Percentiles rank a stretch among this genome's conserved stretches.
Conservation (phyloP, 148 eudicot species). For the Chenopodium suecicum region DNA sequence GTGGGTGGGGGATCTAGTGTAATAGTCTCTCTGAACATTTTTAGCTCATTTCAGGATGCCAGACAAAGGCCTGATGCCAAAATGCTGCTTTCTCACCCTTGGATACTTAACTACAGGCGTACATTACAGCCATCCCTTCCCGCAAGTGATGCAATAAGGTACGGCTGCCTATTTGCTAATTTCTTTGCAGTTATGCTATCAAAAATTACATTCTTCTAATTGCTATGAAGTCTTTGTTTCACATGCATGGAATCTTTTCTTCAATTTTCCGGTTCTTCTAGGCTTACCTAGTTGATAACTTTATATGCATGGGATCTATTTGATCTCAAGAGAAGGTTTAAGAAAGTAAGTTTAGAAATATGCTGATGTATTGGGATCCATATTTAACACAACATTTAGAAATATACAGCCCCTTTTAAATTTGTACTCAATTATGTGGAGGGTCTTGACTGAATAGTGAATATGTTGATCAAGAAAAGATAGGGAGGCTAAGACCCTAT, state of each 20-base stretch:
- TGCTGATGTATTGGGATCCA: neutral
- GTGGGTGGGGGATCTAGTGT: neutral
- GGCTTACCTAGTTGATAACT: neutral
- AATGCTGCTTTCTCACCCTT: constrained; percentile 88
- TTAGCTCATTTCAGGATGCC: constrained; percentile 75
- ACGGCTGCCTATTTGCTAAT: constrained; percentile 10
- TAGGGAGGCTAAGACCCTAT: too few relatives aligned
- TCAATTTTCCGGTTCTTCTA: neutral
- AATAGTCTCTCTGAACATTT: neutral
- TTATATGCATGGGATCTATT: neutral
- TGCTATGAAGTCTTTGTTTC: neutral
- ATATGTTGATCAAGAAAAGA: too few relatives aligned
- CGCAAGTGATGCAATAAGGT: constrained; percentile 78
- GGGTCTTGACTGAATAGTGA: too few relatives aligned
- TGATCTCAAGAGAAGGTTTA: neutral
- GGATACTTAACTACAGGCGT: constrained; percentile 95
- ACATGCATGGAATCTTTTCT: neutral
- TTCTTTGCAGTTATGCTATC: neutral
- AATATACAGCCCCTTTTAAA: too few relatives aligned
- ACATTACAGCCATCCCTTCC: constrained; percentile 79
- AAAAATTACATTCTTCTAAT: neutral
- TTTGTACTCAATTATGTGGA: too few relatives aligned
- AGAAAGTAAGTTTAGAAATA: neutral
- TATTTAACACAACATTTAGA: neutral
- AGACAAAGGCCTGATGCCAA: constrained; percentile 98